Evolutionary conservation across 2,329 filamentous ascomycete species (phyloP).

Genomic region (Phialophora tarda): DNA sequence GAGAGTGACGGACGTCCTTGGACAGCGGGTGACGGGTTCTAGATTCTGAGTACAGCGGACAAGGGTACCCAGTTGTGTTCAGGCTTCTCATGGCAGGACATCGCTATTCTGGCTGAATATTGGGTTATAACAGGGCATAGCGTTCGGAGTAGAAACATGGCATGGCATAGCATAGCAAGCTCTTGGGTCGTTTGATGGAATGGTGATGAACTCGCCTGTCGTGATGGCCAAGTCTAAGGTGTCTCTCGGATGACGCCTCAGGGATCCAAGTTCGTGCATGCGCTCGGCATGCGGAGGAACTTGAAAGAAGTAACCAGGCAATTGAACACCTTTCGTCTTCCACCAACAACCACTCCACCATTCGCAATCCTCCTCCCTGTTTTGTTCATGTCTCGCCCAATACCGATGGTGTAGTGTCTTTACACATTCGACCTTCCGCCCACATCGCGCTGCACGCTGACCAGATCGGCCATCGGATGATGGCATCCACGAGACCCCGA

Average conservation of each 20-base stretch:
- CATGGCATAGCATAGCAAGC: background rate
- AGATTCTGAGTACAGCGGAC: conserved; percentile 13
- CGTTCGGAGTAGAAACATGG: conserved; percentile 1
- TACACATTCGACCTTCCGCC: background rate
- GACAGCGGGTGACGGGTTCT: conserved; percentile 63
- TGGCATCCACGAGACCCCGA: conserved; percentile 19
- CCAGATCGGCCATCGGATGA: conserved; percentile 15
- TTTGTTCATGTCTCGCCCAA: background rate
- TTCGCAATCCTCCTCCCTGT: background rate
- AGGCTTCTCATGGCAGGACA: background rate
- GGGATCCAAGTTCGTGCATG: conserved; percentile 2
- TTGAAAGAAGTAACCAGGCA: conserved; percentile 20
- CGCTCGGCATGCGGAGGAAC: conserved; percentile 27
- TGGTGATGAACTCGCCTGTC: background rate
- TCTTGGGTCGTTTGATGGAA: background rate
- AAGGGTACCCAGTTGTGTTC: background rate
- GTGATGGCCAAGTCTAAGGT: background rate
- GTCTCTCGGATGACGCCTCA: background rate
- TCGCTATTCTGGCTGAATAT: background rate
- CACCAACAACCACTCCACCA: conserved; percentile 6
- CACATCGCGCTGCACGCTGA: conserved; percentile 3
- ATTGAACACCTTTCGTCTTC: conserved; percentile 31
- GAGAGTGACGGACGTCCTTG: conserved; percentile 59
- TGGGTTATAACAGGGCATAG: background rate
- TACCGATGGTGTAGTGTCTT: background rate